Evolutionary conservation across 164 flowering plant species (phyloP).

Genomic region (Chimonanthus praecox): DNA sequence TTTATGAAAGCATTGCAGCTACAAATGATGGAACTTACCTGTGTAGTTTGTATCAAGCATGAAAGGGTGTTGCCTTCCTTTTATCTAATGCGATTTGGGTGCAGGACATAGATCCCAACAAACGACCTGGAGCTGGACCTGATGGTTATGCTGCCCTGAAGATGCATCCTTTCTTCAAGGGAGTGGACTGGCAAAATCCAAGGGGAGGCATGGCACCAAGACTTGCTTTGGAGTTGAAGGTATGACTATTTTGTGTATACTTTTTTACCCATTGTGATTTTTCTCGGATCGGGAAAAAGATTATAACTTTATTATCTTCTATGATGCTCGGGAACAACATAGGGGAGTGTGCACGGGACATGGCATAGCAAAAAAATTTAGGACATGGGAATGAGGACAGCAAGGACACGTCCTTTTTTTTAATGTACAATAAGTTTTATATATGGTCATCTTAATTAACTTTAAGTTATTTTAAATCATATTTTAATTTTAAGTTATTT

Average conservation of each 20-base stretch:
- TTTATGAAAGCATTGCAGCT: neutral
- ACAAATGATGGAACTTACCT: neutral
- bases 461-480: too few relatives aligned
- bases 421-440: too few relatives aligned
- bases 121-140: slow-evolving; percentile 91
- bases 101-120: slow-evolving; percentile 82
- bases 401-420: too few relatives aligned
- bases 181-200: slow-evolving; percentile 75
- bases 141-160: slow-evolving; percentile 82
- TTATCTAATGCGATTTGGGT: slow-evolving; percentile 11
- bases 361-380: too few relatives aligned
- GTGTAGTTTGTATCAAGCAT: neutral
- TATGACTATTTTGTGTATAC: slow-evolving; percentile 17
- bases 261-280: neutral
- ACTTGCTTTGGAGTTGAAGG: slow-evolving; percentile 54
- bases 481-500: too few relatives aligned
- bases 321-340: too few relatives aligned
- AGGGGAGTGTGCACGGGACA: too few relatives aligned
- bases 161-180: slow-evolving; percentile 81
- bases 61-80: neutral
- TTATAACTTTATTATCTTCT: too few relatives aligned
- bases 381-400: too few relatives aligned
- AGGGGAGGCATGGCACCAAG: slow-evolving; percentile 58
- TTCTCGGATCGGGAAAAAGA: too few relatives aligned
- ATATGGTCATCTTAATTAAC: too few relatives aligned